Evolutionary conservation across 305 asterid genomes (phyloP).

Genomic region (Solanum chacoense): DNA sequence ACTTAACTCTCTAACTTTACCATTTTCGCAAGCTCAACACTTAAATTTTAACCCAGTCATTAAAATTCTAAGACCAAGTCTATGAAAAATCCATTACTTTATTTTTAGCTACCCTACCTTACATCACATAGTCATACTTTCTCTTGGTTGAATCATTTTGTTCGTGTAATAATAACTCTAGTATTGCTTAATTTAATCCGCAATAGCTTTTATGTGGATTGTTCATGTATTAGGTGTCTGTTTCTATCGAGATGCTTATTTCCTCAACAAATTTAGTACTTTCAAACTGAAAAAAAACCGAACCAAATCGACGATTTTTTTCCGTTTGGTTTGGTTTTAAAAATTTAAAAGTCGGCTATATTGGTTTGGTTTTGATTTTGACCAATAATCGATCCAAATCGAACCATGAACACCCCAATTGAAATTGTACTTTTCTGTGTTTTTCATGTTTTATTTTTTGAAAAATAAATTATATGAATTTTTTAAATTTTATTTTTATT

Average conservation of each 20-base stretch:
- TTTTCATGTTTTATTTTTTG: neutral
- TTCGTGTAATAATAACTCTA: too few species aligned
- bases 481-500: neutral
- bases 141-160: neutral
- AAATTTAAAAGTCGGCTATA: too few species aligned
- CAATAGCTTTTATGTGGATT: too few species aligned
- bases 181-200: too few species aligned
- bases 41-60: neutral
- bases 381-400: too few species aligned
- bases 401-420: neutral
- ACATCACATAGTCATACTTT: neutral
- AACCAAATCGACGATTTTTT: neutral
- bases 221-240: neutral
- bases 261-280: neutral
- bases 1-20: neutral
- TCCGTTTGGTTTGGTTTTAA: neutral
- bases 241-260: neutral
- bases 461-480: neutral
- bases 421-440: neutral
- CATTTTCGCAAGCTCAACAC: neutral
- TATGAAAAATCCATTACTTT: neutral
- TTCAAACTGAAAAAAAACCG: neutral
- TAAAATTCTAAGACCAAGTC: neutral
- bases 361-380: too few species aligned
- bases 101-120: neutral